Evolutionary conservation across 2,329 filamentous ascomycete species (phyloP).

Genomic region (Scedosporium apiospermum): DNA sequence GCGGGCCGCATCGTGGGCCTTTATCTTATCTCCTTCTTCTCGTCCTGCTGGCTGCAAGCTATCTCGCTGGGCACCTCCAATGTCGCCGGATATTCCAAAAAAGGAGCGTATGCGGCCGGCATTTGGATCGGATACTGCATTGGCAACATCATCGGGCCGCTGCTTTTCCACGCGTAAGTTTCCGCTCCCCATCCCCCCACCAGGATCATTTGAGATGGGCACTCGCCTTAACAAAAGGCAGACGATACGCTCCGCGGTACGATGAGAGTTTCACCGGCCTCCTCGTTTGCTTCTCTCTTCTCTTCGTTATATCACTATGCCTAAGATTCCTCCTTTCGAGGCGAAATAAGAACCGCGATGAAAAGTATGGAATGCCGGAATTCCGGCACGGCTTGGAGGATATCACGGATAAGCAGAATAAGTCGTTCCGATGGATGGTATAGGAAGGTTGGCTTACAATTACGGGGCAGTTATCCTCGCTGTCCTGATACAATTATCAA

Average conservation of each 20-base stretch:
- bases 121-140: conserved; percentile 23
- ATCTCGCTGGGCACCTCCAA: conserved; percentile 22
- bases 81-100: conserved; percentile 23
- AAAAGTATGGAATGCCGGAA: conserved; percentile 20
- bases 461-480: too few species aligned
- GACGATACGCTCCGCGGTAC: conserved; percentile 21
- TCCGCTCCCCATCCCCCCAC: neutral
- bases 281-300: conserved; percentile 20
- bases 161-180: conserved; percentile 21
- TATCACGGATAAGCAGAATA: conserved; percentile 25
- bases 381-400: conserved; percentile 28
- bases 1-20: conserved; percentile 18
- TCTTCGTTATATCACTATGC: conserved; percentile 18
- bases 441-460: neutral
- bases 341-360: conserved; percentile 20
- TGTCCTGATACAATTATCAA: too few species aligned
- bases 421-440: conserved; percentile 9
- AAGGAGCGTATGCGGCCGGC: conserved; percentile 17
- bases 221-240: neutral
- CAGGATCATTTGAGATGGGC: too few species aligned
- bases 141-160: conserved; percentile 22
- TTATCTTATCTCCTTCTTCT: conserved; percentile 21
- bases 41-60: conserved; percentile 18
- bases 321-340: conserved; percentile 17
- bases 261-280: conserved; percentile 20